These are phyloP conservation scores for Geotrichum cucujoidarum DNA, from an alignment of 1,139 yeast genomes.

Conservation along the genomic window DNA sequence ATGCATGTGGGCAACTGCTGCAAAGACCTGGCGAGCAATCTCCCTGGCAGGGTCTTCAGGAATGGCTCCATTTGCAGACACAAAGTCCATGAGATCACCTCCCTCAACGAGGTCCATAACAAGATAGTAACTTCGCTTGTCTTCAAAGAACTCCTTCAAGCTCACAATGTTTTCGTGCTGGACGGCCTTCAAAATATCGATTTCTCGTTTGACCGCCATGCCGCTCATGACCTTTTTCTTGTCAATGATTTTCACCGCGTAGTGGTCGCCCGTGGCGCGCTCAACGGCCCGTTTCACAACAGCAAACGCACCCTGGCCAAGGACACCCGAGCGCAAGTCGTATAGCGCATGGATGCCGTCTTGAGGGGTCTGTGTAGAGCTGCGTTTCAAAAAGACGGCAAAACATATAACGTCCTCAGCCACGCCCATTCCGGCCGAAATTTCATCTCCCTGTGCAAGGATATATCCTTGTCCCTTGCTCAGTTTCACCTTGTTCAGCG, in stretches of 20 bases:
- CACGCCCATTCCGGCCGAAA: conserved; percentile 82
- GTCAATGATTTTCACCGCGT: conserved; percentile 85
- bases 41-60: conserved; percentile 88
- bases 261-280: conserved; percentile 74
- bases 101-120: conserved; percentile 96
- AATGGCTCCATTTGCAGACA: conserved; percentile 84
- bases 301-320: conserved; percentile 97
- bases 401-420: conserved; percentile 69
- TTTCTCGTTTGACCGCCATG: conserved; percentile 82
- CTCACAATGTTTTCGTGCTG: conserved; percentile 83
- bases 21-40: conserved; percentile 74
- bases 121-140: conserved; percentile 68
- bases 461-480: conserved; percentile 77
- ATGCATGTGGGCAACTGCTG: conserved; percentile 85
- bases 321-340: conserved; percentile 72
- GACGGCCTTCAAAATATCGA: conserved; percentile 68
- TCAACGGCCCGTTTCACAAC: conserved; percentile 88
- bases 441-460: conserved; percentile 86
- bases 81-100: conserved; percentile 96
- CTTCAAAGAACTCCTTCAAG: conserved; percentile 80
- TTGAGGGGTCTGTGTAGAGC: conserved; percentile 20
- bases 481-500: conserved; percentile 65
- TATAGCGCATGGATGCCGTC: conserved; percentile 60
- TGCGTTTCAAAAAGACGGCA: conserved; percentile 53
- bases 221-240: conserved; percentile 78